phyloP scores from a whole-genome alignment of 129 eudicot species.

The Rutidosis leptorrhynchoides region DNA sequence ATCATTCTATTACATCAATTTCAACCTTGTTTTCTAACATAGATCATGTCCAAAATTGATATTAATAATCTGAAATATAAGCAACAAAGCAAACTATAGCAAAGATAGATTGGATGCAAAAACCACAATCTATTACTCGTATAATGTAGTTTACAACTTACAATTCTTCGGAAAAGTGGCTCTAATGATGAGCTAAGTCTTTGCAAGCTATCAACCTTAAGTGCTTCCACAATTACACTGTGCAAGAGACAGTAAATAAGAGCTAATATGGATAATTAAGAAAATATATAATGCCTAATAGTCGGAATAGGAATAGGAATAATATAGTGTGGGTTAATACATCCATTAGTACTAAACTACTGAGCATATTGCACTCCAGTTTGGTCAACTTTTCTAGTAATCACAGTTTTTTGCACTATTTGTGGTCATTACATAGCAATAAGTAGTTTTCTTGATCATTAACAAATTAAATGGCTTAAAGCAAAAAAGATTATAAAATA shows the following conservation, averaged over 20 bases:
- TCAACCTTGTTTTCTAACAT: no score
- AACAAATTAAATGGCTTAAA: background rate
- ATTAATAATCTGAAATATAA: background rate
- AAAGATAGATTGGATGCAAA: background rate
- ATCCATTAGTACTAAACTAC: constrained; percentile 16
- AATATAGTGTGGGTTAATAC: background rate
- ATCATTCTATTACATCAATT: no score
- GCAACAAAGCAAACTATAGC: background rate
- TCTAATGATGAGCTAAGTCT: constrained; percentile 2
- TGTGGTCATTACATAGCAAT: background rate
- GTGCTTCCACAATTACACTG: constrained; percentile 10
- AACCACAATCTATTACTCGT: background rate
- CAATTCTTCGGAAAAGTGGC: constrained; percentile 11
- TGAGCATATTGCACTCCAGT: background rate
- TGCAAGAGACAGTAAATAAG: background rate
- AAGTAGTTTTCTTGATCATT: background rate
- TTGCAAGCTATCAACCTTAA: constrained; percentile 12
- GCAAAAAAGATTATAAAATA: background rate
- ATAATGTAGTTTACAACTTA: background rate
- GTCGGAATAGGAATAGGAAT: background rate
- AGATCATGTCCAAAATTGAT: background rate
- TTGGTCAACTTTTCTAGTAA: background rate
- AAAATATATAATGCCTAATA: background rate
- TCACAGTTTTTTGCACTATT: background rate
- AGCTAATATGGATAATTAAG: background rate